phyloP scores from a whole-genome alignment of 2,329 filamentous ascomycete species.

The Apiospora marii region DNA sequence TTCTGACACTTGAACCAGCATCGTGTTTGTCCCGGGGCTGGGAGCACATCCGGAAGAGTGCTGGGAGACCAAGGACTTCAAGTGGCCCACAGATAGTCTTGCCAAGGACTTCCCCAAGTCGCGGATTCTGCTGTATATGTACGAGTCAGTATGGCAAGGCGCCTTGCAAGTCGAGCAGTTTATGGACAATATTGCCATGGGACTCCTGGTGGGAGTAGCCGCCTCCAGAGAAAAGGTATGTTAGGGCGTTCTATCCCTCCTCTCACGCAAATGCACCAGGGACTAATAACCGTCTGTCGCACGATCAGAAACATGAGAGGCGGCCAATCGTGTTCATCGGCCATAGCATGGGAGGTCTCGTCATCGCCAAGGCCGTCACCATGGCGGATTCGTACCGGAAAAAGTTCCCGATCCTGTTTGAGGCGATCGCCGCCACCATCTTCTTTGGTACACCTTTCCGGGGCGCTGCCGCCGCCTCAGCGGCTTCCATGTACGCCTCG shows the following conservation, averaged over 20 bases:
- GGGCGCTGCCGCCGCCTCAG: conserved; percentile 46
- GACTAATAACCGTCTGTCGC: not conserved
- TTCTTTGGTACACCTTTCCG: conserved; percentile 53
- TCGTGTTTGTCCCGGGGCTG: conserved; percentile 51
- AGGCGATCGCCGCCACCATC: conserved; percentile 48
- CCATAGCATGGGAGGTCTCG: conserved; percentile 54
- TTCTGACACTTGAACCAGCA: conserved; percentile 28
- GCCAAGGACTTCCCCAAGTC: conserved; percentile 49
- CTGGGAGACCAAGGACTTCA: conserved; percentile 49
- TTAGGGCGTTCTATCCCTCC: not conserved
- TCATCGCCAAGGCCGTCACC: conserved; percentile 50
- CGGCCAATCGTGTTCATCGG: conserved; percentile 53
- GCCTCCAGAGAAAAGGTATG: conserved; percentile 44
- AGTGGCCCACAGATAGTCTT: conserved; percentile 50
- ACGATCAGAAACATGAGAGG: conserved; percentile 36
- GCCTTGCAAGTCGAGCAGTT: conserved; percentile 51
- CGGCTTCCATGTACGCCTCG: conserved; percentile 47
- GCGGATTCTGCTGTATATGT: conserved; percentile 50
- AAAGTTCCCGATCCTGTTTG: conserved; percentile 48
- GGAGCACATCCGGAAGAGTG: conserved; percentile 49
- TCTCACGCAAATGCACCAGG: not conserved
- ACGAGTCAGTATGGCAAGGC: conserved; percentile 51
- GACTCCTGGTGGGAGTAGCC: conserved; percentile 45
- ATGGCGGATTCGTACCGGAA: conserved; percentile 46
- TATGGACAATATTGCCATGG: conserved; percentile 48